These are phyloP conservation scores for Solanum chacoense DNA, from an alignment of 305 asterid species.

Conservation along the genomic window DNA sequence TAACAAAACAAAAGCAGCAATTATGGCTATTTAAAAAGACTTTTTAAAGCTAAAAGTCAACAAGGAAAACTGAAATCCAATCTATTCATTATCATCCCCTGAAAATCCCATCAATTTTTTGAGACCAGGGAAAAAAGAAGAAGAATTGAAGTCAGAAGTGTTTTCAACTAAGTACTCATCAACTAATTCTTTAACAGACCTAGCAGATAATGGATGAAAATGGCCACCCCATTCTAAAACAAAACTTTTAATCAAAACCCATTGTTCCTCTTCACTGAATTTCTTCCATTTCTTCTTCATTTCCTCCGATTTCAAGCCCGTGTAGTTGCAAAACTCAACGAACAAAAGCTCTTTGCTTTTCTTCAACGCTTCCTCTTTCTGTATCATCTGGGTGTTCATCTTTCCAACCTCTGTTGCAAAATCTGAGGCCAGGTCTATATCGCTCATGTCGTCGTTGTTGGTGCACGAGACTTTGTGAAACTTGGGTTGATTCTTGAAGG, in stretches of 20 bases:
- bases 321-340: slow-evolving; percentile 38
- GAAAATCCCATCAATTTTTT: slow-evolving; percentile 37
- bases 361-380: slow-evolving; percentile 47
- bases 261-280: slow-evolving; percentile 46
- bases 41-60: not conserved
- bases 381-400: slow-evolving; percentile 18
- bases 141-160: not conserved
- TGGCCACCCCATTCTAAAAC: slow-evolving; percentile 54
- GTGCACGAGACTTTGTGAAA: slow-evolving; percentile 29
- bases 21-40: no score
- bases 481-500: slow-evolving; percentile 1
- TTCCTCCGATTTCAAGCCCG: slow-evolving; percentile 42
- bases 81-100: slow-evolving; percentile 6
- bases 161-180: slow-evolving; percentile 35
- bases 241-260: slow-evolving; percentile 37
- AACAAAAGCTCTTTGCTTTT: slow-evolving; percentile 59
- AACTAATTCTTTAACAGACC: slow-evolving; percentile 53
- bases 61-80: not conserved
- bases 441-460: slow-evolving; percentile 19
- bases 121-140: slow-evolving; percentile 24
- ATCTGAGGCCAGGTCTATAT: slow-evolving; percentile 37
- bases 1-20: not conserved
- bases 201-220: slow-evolving; percentile 69
- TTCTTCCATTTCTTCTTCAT: slow-evolving; percentile 44
- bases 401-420: slow-evolving; percentile 36